Percentiles rank a stretch among this genome's conserved stretches.
phyloP scores from a whole-genome alignment of 73 alveolate genomes.

The Uronychia setigera region DNA sequence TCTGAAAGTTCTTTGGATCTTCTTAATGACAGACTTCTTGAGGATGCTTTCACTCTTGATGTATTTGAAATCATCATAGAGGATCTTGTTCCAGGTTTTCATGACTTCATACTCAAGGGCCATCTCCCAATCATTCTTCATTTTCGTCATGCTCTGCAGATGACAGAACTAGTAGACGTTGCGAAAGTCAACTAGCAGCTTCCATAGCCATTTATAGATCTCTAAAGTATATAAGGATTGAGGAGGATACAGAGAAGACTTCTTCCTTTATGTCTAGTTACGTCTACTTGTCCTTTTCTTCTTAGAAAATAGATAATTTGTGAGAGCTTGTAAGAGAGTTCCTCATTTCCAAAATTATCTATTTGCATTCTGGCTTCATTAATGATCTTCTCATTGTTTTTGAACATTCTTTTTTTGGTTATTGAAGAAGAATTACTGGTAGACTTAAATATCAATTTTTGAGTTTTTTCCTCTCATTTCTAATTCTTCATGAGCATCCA shows the following conservation, averaged over 20 bases:
- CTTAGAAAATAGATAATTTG: background rate
- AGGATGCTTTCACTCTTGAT: background rate
- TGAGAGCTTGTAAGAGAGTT: background rate
- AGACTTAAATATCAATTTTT: background rate
- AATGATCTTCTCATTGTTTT: background rate
- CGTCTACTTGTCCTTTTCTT: background rate
- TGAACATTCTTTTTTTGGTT: background rate
- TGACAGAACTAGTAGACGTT: background rate
- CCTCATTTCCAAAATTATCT: background rate
- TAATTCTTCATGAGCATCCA: slow-evolving; percentile 23
- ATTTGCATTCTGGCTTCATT: background rate
- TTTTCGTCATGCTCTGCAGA: background rate
- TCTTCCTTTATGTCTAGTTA: background rate
- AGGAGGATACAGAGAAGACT: background rate
- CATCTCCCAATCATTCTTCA: background rate
- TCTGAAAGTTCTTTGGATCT: no score
- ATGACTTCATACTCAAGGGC: background rate
- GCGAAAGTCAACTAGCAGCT: background rate
- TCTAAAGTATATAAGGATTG: background rate
- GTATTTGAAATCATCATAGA: background rate
- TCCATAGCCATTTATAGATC: background rate
- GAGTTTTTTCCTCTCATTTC: background rate
- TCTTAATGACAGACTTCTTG: background rate
- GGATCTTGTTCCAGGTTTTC: background rate
- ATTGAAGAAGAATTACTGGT: background rate